phyloP scores from a whole-genome alignment of 139 green algal species.

The Limnomonas spitsbergensis region DNA sequence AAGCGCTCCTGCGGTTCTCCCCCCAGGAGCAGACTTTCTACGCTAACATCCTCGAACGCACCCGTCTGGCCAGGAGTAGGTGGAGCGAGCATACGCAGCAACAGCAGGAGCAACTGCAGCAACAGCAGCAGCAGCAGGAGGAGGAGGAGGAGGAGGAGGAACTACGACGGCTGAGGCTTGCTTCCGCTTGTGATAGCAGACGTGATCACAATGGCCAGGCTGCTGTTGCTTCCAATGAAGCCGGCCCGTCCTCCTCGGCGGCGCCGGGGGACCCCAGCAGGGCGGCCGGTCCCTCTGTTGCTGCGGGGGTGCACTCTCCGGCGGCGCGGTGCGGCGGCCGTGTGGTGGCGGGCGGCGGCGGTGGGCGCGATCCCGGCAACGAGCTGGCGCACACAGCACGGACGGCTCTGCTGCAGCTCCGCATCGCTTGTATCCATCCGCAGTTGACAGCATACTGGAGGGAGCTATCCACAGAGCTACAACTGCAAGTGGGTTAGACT shows the following conservation, averaged over 20 bases:
- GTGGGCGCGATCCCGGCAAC: not conserved
- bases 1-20: conserved; percentile 47
- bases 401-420: conserved; percentile 55
- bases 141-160: not conserved
- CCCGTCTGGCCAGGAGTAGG: not conserved
- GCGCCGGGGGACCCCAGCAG: not conserved
- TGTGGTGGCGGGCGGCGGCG: not conserved
- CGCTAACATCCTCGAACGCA: conserved; percentile 21
- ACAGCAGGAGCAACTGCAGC: not conserved
- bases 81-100: conserved; percentile 11
- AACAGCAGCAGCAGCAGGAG: not conserved
- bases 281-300: not conserved
- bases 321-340: too few relatives aligned
- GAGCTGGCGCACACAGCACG: conserved; percentile 27
- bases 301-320: not conserved
- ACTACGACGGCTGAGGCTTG: too few relatives aligned
- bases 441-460: conserved; percentile 66
- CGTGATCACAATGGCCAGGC: too few relatives aligned
- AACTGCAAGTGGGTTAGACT: conserved; percentile 31
- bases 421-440: conserved; percentile 70
- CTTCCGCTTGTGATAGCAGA: too few relatives aligned
- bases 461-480: conserved; percentile 33
- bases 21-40: conserved; percentile 55
- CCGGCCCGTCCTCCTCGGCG: too few relatives aligned
- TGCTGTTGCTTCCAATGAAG: not conserved